Conservation (phyloP, 208 protist species). For the Crithidia sp. region DNA sequence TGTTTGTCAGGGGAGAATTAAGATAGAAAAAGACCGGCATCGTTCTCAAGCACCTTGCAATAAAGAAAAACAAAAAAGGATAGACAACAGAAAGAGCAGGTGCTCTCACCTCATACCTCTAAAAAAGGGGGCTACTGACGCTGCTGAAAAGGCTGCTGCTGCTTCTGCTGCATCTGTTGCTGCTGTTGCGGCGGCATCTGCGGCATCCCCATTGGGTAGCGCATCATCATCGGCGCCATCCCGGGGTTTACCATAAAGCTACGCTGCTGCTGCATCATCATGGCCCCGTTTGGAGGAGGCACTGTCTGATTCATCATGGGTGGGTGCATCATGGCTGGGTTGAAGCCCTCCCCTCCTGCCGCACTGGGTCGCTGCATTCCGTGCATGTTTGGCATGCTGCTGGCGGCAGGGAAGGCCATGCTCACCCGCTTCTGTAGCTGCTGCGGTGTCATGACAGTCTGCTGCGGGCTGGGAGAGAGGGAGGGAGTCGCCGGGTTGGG, state of each 20-base stretch:
- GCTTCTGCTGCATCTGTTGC: background rate
- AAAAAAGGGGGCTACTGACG: background rate
- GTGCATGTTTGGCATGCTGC: background rate
- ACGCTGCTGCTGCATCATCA: background rate
- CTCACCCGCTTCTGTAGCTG: background rate
- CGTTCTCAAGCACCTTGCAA: no score
- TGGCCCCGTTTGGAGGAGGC: background rate
- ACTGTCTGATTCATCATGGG: background rate
- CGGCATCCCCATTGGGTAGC: background rate
- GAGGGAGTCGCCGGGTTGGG: background rate
- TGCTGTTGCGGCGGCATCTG: background rate
- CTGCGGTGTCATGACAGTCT: background rate
- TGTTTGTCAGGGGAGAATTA: no score
- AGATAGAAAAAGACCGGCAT: no score
- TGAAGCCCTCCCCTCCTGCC: background rate
- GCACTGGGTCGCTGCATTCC: background rate
- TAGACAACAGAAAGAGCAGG: no score
- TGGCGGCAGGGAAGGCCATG: background rate
- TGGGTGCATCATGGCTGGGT: background rate
- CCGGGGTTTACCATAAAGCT: background rate
- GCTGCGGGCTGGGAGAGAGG: background rate
- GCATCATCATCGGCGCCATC: constrained; percentile 2
- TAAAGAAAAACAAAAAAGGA: no score
- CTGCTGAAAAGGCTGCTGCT: background rate
- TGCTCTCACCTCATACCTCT: background rate